phyloP scores from a whole-genome alignment of 163 green algal species.

The Chlamydomonas reinhardtii region DNA sequence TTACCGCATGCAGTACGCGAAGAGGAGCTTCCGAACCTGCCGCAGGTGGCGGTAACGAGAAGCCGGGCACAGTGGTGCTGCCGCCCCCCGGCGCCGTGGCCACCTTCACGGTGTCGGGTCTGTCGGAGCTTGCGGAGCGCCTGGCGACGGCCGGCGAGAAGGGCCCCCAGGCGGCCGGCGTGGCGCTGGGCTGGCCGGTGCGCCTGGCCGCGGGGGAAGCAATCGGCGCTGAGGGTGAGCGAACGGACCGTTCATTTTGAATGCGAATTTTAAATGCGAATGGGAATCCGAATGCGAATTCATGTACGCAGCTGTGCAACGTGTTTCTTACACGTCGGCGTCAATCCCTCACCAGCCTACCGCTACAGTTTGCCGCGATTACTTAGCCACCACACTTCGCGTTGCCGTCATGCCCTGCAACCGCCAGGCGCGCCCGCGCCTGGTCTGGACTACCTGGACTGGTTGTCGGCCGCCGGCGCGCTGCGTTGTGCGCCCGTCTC shows the following conservation, averaged over 20 bases:
- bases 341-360: too few species aligned
- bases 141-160: constrained; percentile 48
- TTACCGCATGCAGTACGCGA: too few species aligned
- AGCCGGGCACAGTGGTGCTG: constrained; percentile 47
- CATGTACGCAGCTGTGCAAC: too few species aligned
- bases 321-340: too few species aligned
- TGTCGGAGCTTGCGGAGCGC: constrained; percentile 63
- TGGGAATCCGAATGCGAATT: too few species aligned
- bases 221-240: constrained; percentile 21
- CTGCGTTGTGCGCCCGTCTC: constrained; percentile 58
- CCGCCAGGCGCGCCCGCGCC: constrained; percentile 21
- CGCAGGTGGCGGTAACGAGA: constrained; percentile 78
- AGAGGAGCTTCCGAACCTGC: too few species aligned
- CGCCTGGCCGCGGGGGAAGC: constrained; percentile 38
- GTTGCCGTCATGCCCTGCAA: too few species aligned
- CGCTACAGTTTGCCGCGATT: too few species aligned
- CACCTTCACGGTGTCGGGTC: constrained; percentile 70
- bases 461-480: constrained; percentile 48
- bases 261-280: too few species aligned
- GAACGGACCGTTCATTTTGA: too few species aligned
- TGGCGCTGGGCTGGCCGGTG: constrained; percentile 59
- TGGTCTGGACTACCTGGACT: constrained; percentile 78
- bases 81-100: constrained; percentile 70
- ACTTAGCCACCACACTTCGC: too few species aligned
- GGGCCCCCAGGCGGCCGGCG: constrained; percentile 15